Percentiles rank a stretch among this genome's conserved stretches.
Conservation (phyloP, 352 stramenopile genomes). For the Aphanomyces stellatus region DNA sequence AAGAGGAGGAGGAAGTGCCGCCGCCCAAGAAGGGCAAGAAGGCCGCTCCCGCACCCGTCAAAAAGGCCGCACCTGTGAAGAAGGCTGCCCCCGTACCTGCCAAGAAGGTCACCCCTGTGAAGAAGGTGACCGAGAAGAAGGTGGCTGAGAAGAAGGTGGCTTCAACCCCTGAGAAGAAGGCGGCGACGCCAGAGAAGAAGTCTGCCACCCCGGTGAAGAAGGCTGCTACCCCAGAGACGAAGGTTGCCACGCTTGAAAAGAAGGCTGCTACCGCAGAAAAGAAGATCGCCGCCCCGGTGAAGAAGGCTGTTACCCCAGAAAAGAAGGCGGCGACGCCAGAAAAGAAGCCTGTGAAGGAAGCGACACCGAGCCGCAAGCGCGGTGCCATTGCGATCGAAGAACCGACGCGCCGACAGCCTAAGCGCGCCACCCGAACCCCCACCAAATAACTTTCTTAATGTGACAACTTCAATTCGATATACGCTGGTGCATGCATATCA, state of each 20-base stretch:
- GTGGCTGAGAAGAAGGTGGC: not conserved
- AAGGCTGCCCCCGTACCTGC: not conserved
- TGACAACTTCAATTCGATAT: too few species aligned
- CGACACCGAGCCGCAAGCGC: not conserved
- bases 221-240: not conserved
- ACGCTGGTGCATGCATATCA: too few species aligned
- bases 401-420: not conserved
- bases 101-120: not conserved
- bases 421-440: not conserved
- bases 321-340: not conserved
- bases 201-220: not conserved
- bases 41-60: not conserved
- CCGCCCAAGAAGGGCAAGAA: not conserved
- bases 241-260: too few species aligned
- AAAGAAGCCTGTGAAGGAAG: not conserved
- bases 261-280: not conserved
- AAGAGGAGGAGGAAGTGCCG: not conserved
- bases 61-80: not conserved
- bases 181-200: not conserved
- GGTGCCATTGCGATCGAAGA: not conserved
- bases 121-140: too few species aligned
- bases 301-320: not conserved
- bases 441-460: slow-evolving; percentile 1
- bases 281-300: not conserved
- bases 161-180: not conserved